phyloP scores from a whole-genome alignment of 2,329 filamentous ascomycete species.

The Trichoderma gracile region DNA sequence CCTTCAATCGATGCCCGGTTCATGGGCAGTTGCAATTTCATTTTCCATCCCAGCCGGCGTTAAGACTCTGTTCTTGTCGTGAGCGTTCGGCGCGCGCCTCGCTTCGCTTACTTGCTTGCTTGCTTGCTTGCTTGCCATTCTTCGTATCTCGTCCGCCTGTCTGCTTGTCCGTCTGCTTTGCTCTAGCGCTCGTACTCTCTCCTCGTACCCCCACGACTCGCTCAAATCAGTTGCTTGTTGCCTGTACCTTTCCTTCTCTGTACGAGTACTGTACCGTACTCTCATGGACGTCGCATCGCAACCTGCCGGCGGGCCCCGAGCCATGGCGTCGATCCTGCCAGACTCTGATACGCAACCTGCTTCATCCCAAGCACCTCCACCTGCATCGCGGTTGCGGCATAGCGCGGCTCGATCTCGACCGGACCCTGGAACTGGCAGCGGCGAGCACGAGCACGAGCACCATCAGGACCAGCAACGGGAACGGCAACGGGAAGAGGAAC shows the following conservation, averaged over 20 bases:
- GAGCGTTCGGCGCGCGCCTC: constrained; percentile 9
- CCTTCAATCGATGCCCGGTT: constrained; percentile 24
- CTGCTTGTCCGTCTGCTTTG: neutral
- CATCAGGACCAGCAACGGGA: neutral
- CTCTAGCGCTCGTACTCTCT: constrained; percentile 16
- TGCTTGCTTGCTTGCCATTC: constrained; percentile 16
- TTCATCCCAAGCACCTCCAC: constrained; percentile 38
- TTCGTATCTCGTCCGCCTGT: constrained; percentile 8
- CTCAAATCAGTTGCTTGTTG: neutral
- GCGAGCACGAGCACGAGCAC: too few relatives aligned
- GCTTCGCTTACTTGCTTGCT: constrained; percentile 12
- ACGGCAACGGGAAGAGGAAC: neutral
- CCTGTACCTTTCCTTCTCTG: too few relatives aligned
- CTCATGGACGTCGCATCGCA: constrained; percentile 32
- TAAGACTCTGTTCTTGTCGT: neutral
- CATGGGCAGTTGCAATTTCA: constrained; percentile 13
- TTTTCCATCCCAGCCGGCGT: constrained; percentile 27
- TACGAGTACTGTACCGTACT: too few relatives aligned
- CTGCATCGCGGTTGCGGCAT: constrained; percentile 22
- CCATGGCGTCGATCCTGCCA: constrained; percentile 28
- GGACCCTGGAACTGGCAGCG: too few relatives aligned
- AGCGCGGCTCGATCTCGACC: neutral
- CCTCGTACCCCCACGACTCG: constrained; percentile 24
- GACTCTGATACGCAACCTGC: constrained; percentile 44
- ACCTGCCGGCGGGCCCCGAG: constrained; percentile 23